These are phyloP conservation scores for Arthrobotrys musiformis DNA, from an alignment of 2,329 filamentous ascomycete genomes.

Conservation along the genomic window DNA sequence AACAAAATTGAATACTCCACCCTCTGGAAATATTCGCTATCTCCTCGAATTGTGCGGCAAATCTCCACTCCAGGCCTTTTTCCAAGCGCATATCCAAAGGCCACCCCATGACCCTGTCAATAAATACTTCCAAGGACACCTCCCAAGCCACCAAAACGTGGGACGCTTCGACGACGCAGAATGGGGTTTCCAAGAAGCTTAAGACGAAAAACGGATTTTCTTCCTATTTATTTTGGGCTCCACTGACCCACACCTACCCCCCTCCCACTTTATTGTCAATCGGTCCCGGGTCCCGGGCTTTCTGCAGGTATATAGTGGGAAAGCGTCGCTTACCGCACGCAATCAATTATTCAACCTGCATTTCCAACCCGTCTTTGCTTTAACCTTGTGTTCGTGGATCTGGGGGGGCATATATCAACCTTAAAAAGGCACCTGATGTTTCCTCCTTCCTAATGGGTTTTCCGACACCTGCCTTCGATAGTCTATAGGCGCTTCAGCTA, in stretches of 20 bases:
- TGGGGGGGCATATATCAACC: conserved; percentile 49
- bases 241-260: conserved; percentile 20
- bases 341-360: conserved; percentile 28
- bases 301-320: conserved; percentile 37
- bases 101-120: conserved; percentile 26
- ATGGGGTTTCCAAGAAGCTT: conserved; percentile 34
- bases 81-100: conserved; percentile 12
- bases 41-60: conserved; percentile 34
- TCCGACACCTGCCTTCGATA: conserved; percentile 24
- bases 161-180: conserved; percentile 36
- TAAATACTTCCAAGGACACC: conserved; percentile 34
- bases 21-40: conserved; percentile 16
- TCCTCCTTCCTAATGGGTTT: conserved; percentile 54
- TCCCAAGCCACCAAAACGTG: conserved; percentile 52
- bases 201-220: conserved; percentile 40
- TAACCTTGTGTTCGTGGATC: conserved; percentile 45
- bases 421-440: conserved; percentile 46
- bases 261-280: conserved; percentile 20
- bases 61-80: conserved; percentile 40
- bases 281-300: conserved; percentile 46
- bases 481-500: conserved; percentile 27
- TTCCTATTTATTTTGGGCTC: conserved; percentile 18
- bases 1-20: conserved; percentile 21
- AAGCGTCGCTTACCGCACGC: conserved; percentile 24
- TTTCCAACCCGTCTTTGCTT: conserved; percentile 19